Evolutionary conservation across 208 protist species (phyloP), one percentile per base, ranked within the genome.

Genomic region (Porcisia deanei): DNA sequence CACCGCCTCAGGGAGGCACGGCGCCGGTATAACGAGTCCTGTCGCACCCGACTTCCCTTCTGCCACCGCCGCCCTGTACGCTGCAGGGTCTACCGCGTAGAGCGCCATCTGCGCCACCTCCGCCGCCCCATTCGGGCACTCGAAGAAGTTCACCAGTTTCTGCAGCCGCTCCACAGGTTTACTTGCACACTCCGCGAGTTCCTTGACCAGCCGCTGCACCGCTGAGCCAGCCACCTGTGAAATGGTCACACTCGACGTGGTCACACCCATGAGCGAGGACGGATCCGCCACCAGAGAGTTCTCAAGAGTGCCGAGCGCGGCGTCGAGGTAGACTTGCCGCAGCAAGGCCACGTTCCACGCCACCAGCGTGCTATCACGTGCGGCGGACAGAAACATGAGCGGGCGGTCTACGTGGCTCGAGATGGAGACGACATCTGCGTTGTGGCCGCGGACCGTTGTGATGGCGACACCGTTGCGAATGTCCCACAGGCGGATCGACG

Each of bases 401-500:
- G 98, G 98, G 10, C 98, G 91, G 45, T 95, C 83, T 0, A 88
- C 83, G 80, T 98, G 94, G 47, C 84, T 85, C 20, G 75, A 79
- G 52, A 99, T 63, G 41, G 91, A 81, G 67, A 90, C 85, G 14
- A 98, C 93, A 34, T 97, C 94, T n/a, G 90, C 84, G 77, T 87
- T 93, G 81, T 98, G 95, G n/a, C 92, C 86, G 14, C 92, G 87
- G 12, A 96, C 82, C 18, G 88, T 85, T 1, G 76, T 77, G 22
- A 99, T 64, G 77, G 87, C 87, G 16, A 79, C 71, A 14, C 84
- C 85, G 67, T 83, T 93, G 71, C 92, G 90, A 22, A 94, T 67
- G 80, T 99, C 94, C 95, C 96, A 98, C 54, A 98, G 60, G 34
- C 94, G 91, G 45, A 99, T 86, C 25, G 94, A 91, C 30, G 83